Base-by-base conservation (phyloP, 2,329 filamentous ascomycete species). In the Sclerotinia sclerotiorum region DNA sequence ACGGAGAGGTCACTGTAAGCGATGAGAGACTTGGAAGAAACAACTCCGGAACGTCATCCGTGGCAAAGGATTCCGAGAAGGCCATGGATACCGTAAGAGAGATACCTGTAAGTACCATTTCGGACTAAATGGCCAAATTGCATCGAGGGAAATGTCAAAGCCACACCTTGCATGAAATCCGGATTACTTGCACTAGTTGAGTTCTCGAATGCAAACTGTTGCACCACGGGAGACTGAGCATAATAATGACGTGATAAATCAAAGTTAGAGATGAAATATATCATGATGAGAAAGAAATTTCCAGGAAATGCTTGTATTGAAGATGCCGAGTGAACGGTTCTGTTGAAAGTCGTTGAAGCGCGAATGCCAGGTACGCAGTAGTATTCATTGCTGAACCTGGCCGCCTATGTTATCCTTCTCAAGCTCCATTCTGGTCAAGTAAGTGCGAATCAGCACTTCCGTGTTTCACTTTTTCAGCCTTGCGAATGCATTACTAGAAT, bases 71-170 rank as follows among this genome's bases (percentile, higher is more conserved):
- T n/a, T 21, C 54, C 3, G 39, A 70, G 49, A 67, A 70, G 52
- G 10, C 68, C 29, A 32, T 19, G 6, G 58, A 65, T 15, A 65
- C n/a, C 35, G 62, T 70, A 8, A 44, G 35, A 56, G 68, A 67
- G 24, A 54, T 69, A n/a, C 60, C 65, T 19, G 55, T 44, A 48
- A 52, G 48, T 54, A 71, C 69, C 19, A 67, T 71, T 49, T 70
- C 69, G 24, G 67, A 65, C 27, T 72, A 44, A 60, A 57, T 21
- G 46, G 5, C 11, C 17, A 21, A 44, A n/a, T 13, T 46, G 21
- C 6, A 1, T 2, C 3, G 7, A 5, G 27, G 32, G 19, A 56
- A 24, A 44, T 46, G 21, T 19, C 24, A 58, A 58, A 11, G 21
- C 19, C 27, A 32, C 42, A 35, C 3, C 2, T 39, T 32, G 24